Base-by-base conservation (phyloP, 1,139 yeast species). In the Dujonia santamariae region DNA sequence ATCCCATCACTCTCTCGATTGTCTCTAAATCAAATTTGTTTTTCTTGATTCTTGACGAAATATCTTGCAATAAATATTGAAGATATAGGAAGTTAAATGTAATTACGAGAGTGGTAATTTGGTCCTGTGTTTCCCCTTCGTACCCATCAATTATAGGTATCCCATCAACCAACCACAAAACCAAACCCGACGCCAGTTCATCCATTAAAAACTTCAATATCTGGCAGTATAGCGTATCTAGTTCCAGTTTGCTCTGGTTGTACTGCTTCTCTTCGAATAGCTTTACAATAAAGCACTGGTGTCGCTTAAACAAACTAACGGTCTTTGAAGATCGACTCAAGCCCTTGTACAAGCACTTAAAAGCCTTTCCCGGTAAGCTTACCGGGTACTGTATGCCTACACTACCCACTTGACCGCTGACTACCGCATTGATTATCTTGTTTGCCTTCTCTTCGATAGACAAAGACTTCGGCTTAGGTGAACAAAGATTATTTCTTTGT, bases 61-160 rank as follows among this genome's bases (percentile, higher is more conserved):
- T 15, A 15, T 19, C 9, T 37, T 62, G 67, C 8, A 62, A 42
- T n/a, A 55, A 22, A 27, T 57, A 48, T 42, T 64, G 71, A 8
- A 63, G 39, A 7, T 48, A 35, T 28, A 64, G 44, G 39, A 63
- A 61, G 41, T 63, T 62, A 39, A 48, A 60, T 8, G 69, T 63
- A 22, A 58, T 45, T 5, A 59, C 44, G 14, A 54, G 37, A 34
- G 54, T 61, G 1, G 42, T 17, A 7, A 23, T 15, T 6, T 12
- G 6, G 26, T 23, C 11, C 15, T n/a, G 26, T 9, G 26, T 9
- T 9, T 23, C 26, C 26, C 11, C 11, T 15, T 23, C 26, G n/a
- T n/a, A n/a, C n/a, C n/a, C n/a, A n/a, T n/a, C n/a, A n/a, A n/a
- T n/a, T n/a, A n/a, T n/a, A 2, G 47, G 39, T 2, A 47, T 30